Base-by-base conservation (phyloP, 2,329 filamentous ascomycete species). In the Talaromyces islandicus region DNA sequence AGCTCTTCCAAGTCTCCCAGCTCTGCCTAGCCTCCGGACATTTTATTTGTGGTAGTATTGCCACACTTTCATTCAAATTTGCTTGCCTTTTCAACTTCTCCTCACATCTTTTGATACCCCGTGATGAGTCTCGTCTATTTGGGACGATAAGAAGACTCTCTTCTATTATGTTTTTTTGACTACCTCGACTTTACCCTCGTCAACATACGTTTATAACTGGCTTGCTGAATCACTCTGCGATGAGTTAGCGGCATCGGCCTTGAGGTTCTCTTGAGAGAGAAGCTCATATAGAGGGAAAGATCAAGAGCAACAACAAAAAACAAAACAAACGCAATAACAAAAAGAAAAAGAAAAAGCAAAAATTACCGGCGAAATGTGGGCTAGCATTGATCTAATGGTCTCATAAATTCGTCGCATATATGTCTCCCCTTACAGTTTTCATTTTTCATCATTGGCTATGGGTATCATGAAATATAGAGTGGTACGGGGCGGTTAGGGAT, bases 1-100 rank as follows among this genome's bases (percentile, higher is more conserved):
- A 68, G 68, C 10, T 68, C 68, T 21, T 64, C 62, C 56, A 74
- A 72, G 65, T 73, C 73, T 29, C 73, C 73, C 19, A 74, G 69
- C 66, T 70, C 56, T 25, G 24, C 58, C 27, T 60, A 27, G 60
- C 43, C 46, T 55, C n/a, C 56, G 32, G 27, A 29, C 24, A 19
- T 46, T 46, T 38, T 14, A 24, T 43, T 14, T 54, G 32, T 27
- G 41, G n/a, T 50, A 41, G 53, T 29, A 12, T 19, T 30, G 54
- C 52, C 53, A 27, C 35, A 55, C 19, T 54, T 53, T 48, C 56
- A 58, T 63, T 51, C 57, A 54, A 52, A 43, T 56, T 35, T 62
- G 50, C 43, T 52, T 54, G 59, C 56, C 61, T 61, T 64, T 63
- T 68, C 66, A 63, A 65, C 64, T 67, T 64, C 60, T 54, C 59